These are phyloP conservation scores for Elaeis guineensis DNA, from an alignment of 176 grass and related monocot species.

Conservation along the genomic window DNA sequence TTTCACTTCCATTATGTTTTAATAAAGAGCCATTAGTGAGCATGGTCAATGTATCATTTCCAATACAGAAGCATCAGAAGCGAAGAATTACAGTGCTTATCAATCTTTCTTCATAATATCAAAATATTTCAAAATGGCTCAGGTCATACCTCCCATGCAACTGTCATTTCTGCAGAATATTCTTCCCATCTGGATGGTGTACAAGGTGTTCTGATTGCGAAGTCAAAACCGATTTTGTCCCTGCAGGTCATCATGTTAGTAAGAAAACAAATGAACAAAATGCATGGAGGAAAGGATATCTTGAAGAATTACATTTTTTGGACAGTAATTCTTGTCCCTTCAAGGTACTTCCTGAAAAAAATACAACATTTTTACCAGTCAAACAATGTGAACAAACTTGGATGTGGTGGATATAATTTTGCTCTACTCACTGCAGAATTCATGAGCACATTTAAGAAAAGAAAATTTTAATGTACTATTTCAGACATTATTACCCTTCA, in stretches of 20 bases:
- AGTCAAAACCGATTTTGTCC: constrained; percentile 83
- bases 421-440: too few relatives aligned
- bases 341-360: constrained; percentile 83
- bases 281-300: not conserved
- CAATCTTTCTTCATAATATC: too few relatives aligned
- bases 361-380: constrained; percentile 9
- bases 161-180: constrained; percentile 81
- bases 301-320: constrained; percentile 49
- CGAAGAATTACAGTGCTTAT: too few relatives aligned
- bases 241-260: constrained; percentile 26
- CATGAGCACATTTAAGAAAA: too few relatives aligned
- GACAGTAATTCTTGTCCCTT: constrained; percentile 97
- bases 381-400: not conserved
- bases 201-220: constrained; percentile 94
- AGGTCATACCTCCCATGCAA: constrained; percentile 72
- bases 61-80: too few relatives aligned
- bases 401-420: too few relatives aligned
- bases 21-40: too few relatives aligned
- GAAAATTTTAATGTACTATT: too few relatives aligned
- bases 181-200: constrained; percentile 95
- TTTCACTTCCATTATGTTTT: too few relatives aligned
- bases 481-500: constrained; percentile 49
- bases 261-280: not conserved
- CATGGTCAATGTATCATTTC: too few relatives aligned
- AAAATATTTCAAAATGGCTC: not conserved